These are phyloP conservation scores for Ganoderma resinaceum DNA, from an alignment of 1,284 basidiomycete species.

Conservation along the genomic window DNA sequence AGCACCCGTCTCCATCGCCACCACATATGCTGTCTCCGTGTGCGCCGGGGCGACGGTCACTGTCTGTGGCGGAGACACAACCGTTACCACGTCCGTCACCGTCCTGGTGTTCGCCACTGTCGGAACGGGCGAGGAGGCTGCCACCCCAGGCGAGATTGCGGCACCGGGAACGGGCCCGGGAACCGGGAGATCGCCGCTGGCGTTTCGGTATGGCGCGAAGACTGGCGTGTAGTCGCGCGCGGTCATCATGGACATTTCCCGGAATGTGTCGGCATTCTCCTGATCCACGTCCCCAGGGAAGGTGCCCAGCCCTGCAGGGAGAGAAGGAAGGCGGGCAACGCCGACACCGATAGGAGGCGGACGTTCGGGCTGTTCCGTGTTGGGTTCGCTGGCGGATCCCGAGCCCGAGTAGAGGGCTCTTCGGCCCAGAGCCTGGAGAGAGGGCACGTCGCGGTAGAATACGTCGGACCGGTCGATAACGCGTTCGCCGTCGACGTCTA, in stretches of 20 bases:
- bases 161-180: neutral
- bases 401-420: neutral
- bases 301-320: neutral
- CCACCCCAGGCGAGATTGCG: neutral
- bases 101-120: neutral
- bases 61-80: slow-evolving; percentile 28
- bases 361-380: neutral
- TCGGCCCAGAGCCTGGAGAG: neutral
- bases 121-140: neutral
- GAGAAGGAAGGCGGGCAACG: neutral
- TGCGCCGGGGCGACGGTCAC: slow-evolving; percentile 29
- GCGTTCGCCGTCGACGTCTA: slow-evolving; percentile 59
- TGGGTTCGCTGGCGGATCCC: neutral
- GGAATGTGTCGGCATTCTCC: neutral
- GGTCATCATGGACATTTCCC: neutral
- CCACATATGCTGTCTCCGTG: slow-evolving; percentile 31
- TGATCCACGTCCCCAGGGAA: neutral
- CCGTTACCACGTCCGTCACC: slow-evolving; percentile 23
- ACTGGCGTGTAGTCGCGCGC: slow-evolving; percentile 12
- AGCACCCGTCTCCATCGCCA: slow-evolving; percentile 16
- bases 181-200: neutral
- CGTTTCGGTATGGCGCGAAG: slow-evolving; percentile 8
- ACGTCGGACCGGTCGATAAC: slow-evolving; percentile 63
- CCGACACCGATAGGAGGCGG: neutral
- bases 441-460: slow-evolving; percentile 58